Evolutionary conservation across 2,329 filamentous ascomycete species (phyloP).

Genomic region (Alternaria infectoria): DNA sequence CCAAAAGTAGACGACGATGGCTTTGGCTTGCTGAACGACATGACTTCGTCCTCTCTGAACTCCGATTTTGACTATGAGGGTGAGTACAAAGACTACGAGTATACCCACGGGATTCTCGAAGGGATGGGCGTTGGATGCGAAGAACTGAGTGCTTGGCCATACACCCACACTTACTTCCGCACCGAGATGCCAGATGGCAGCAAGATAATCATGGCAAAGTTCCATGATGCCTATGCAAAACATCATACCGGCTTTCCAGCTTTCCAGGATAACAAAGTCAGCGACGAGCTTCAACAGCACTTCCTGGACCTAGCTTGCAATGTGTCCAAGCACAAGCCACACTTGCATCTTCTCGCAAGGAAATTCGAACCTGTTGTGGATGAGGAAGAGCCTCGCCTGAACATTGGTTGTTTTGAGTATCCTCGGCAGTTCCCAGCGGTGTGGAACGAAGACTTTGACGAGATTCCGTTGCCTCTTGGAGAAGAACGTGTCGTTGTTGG

Average conservation of each 20-base stretch:
- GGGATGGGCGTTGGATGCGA: neutral
- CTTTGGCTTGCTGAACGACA: neutral
- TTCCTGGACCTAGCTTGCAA: neutral
- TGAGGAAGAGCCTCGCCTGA: neutral
- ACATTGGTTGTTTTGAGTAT: neutral
- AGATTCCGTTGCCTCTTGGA: neutral
- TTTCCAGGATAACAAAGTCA: neutral
- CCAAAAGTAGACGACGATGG: neutral
- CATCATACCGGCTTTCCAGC: neutral
- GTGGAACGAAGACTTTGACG: neutral
- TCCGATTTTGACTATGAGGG: neutral
- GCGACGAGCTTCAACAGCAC: neutral
- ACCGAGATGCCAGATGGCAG: neutral
- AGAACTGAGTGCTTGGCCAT: neutral
- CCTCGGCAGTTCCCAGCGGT: neutral
- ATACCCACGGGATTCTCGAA: neutral
- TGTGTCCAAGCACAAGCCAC: neutral
- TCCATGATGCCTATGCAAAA: neutral
- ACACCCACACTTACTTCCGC: neutral
- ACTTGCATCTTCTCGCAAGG: neutral
- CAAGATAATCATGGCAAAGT: neutral
- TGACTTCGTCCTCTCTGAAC: neutral
- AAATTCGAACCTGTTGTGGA: neutral
- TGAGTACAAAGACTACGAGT: neutral
- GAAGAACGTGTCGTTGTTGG: neutral